Percentiles rank a stretch among this genome's conserved stretches.
Evolutionary conservation across 768 basidiomycete genomes (phyloP).

Genomic region (Termitomyces sp.): DNA sequence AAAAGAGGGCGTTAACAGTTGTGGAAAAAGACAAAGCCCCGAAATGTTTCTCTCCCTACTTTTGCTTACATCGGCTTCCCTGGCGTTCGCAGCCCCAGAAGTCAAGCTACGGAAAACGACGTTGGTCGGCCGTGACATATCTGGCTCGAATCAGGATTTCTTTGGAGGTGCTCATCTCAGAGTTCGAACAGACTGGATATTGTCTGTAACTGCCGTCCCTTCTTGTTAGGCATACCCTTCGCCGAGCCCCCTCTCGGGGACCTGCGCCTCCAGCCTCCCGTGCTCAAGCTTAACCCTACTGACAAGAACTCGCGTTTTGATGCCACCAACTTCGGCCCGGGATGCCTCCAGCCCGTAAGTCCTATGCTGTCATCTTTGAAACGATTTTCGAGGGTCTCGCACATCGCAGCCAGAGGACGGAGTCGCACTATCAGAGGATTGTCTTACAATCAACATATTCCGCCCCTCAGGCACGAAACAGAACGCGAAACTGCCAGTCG

Average conservation of each 20-base stretch:
- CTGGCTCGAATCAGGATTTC: conserved; percentile 34
- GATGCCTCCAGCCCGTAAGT: conserved; percentile 43
- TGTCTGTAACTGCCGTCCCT: conserved; percentile 3
- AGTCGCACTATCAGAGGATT: conserved; percentile 46
- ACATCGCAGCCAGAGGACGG: neutral
- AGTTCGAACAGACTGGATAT: neutral
- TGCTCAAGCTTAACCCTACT: conserved; percentile 28
- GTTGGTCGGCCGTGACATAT: conserved; percentile 29
- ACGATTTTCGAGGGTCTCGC: no score
- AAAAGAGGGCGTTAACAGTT: neutral
- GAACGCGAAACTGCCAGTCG: conserved; percentile 31
- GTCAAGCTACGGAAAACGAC: conserved; percentile 34
- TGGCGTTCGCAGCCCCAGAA: conserved; percentile 22
- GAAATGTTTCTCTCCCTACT: neutral
- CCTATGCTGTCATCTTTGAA: neutral
- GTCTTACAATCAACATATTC: conserved; percentile 54
- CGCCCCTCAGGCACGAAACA: conserved; percentile 33
- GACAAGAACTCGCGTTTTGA: conserved; percentile 31
- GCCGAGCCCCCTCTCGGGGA: conserved; percentile 47
- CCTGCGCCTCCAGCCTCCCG: conserved; percentile 29
- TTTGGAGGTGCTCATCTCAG: conserved; percentile 33
- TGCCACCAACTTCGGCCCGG: conserved; percentile 31
- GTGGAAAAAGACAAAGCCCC: neutral
- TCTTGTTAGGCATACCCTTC: conserved; percentile 43
- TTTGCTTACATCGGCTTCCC: conserved; percentile 1